Evolutionary conservation across 2,329 filamentous ascomycete genomes (phyloP), one percentile per base, ranked within the genome.

Genomic region (Cytospora paraplurivora): DNA sequence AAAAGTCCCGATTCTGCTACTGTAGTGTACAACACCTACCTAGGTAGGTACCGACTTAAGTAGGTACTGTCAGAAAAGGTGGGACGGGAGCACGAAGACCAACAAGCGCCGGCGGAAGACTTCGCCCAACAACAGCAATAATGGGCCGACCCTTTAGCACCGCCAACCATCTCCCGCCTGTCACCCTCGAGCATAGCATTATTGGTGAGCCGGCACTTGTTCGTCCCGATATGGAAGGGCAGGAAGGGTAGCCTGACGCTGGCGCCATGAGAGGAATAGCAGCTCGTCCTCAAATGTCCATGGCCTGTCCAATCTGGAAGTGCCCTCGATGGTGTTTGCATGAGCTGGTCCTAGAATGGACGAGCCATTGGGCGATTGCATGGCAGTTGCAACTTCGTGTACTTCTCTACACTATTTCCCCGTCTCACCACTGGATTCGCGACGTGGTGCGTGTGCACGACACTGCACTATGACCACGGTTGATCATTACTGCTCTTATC

Each of bases 81-180:
- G 58, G 58, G 58, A 51, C 51, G 51, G 38, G 51, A 38, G 37
- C 27, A 2, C n/a, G 10, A 49, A 37, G 33, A 37, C n/a, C 50
- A 21, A 19, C 44, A 47, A 47, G 38, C 50, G 58, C 58, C 38
- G 58, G 58, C 58, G 58, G 58, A 55, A 61, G 51, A 61, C 53
- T 49, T 54, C 41, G 58, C 58, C 58, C 58, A 49, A 47, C 44
- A 32, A n/a, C 56, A 38, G 35, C 33, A 38, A 21, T 21, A 15
- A 15, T 52, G 50, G 27, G 4, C 27, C 27, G 27, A 27, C 27
- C 27, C 27, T n/a, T n/a, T n/a, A n/a, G n/a, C n/a, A n/a, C n/a
- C n/a, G n/a, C n/a, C n/a, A n/a, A n/a, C n/a, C n/a, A n/a, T n/a
- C n/a, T n/a, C n/a, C n/a, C n/a, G n/a, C n/a, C n/a, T n/a, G n/a